Percentiles rank a stretch among this genome's conserved stretches.
Evolutionary conservation across 306 rosid species (phyloP).

Genomic region (Sicyos edulis): DNA sequence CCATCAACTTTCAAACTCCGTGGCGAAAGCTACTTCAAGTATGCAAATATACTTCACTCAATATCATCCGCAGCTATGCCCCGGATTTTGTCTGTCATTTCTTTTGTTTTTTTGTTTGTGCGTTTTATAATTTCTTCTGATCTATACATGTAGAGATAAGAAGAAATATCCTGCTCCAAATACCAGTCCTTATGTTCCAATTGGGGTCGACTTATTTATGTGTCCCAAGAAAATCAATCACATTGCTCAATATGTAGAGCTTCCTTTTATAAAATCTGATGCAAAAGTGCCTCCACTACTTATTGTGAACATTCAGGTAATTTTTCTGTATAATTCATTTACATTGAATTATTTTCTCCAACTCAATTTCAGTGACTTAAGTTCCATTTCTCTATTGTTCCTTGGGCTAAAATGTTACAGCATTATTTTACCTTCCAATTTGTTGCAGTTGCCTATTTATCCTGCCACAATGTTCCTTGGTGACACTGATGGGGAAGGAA

Average conservation of each 20-base stretch:
- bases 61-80: background rate
- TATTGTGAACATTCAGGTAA: constrained; percentile 83
- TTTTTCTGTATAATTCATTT: background rate
- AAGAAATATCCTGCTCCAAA: constrained; percentile 62
- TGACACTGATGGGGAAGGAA: constrained; percentile 84
- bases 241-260: constrained; percentile 79
- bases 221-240: constrained; percentile 81
- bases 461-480: constrained; percentile 89
- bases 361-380: background rate
- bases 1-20: constrained; percentile 87
- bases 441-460: constrained; percentile 79
- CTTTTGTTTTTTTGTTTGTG: constrained; percentile 8
- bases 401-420: background rate
- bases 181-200: constrained; percentile 68
- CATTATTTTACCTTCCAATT: background rate
- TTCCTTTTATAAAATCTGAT: constrained; percentile 53
- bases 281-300: constrained; percentile 69
- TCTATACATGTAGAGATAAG: constrained; percentile 60
- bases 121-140: constrained; percentile 23
- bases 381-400: background rate
- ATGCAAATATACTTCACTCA: constrained; percentile 19
- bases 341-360: background rate
- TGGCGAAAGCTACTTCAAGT: constrained; percentile 81
- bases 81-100: background rate
- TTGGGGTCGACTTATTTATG: constrained; percentile 76